Percentiles rank a stretch among this genome's conserved stretches.
Evolutionary conservation across 2,329 filamentous ascomycete genomes (phyloP).

Genomic region (Drechslerella dactyloides): DNA sequence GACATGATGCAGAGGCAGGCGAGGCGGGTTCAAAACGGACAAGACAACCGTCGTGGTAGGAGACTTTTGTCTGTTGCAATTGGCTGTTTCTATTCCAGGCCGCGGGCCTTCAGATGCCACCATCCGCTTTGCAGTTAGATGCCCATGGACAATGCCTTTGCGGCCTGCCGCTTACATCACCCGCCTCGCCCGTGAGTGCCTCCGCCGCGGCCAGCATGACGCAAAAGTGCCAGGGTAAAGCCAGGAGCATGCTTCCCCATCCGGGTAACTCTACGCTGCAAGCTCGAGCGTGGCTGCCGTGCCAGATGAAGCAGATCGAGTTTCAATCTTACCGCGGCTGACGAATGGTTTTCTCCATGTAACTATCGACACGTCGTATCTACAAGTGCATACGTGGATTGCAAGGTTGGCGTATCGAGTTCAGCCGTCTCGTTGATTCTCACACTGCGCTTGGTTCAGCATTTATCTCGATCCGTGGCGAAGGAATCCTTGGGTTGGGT

Average conservation of each 20-base stretch:
- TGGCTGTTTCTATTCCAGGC: constrained; percentile 45
- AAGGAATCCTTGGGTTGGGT: no score
- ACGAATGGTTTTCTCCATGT: not conserved
- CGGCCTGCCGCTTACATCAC: constrained; percentile 35
- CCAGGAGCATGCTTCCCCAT: not conserved
- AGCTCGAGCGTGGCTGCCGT: not conserved
- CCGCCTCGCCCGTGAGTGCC: not conserved
- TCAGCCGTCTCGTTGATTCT: not conserved
- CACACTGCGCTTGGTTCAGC: not conserved
- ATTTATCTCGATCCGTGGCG: not conserved
- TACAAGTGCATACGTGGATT: not conserved
- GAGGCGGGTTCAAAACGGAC: constrained; percentile 21
- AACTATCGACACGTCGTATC: not conserved
- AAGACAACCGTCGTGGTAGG: constrained; percentile 16
- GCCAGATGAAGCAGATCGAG: not conserved
- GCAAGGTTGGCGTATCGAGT: not conserved
- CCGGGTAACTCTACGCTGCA: not conserved
- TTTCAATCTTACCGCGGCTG: constrained; percentile 3
- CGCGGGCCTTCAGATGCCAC: constrained; percentile 27
- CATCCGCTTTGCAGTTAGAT: constrained; percentile 28
- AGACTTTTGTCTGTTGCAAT: constrained; percentile 39
- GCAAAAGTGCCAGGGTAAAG: constrained; percentile 35
- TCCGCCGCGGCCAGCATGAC: constrained; percentile 36
- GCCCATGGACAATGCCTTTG: not conserved
- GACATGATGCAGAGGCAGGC: constrained; percentile 6